Evolutionary conservation across 176 grass and related monocot genomes (phyloP).

Genomic region (Avena insularis): DNA sequence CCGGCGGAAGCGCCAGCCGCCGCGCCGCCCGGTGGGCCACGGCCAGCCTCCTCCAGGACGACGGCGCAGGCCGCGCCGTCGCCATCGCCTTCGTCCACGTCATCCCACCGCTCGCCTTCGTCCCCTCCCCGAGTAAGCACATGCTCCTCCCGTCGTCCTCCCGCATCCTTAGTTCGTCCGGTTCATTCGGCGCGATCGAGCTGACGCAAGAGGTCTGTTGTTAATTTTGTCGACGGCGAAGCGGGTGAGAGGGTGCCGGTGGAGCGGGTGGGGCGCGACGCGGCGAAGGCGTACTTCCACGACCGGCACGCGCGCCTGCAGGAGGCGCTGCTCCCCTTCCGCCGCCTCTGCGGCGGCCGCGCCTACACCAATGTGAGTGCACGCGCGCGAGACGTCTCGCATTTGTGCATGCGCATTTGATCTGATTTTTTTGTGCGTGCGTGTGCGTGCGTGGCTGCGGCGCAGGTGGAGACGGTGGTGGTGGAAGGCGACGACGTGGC

Average conservation of each 20-base stretch:
- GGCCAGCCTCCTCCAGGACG: constrained; percentile 41
- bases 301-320: constrained; percentile 57
- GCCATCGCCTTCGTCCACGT: constrained; percentile 71
- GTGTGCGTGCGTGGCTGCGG: background rate
- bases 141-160: background rate
- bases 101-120: constrained; percentile 60
- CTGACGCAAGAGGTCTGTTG: constrained; percentile 18
- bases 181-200: background rate
- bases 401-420: background rate
- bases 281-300: constrained; percentile 62
- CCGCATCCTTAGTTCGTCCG: background rate
- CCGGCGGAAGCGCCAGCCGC: constrained; percentile 58
- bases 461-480: constrained; percentile 69
- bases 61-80: constrained; percentile 29
- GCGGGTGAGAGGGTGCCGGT: constrained; percentile 74
- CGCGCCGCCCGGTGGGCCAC: constrained; percentile 72
- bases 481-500: constrained; percentile 77
- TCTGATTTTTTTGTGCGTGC: background rate
- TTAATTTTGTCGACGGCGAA: constrained; percentile 26
- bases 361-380: constrained; percentile 55
- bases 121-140: constrained; percentile 71
- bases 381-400: background rate
- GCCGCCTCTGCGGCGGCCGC: constrained; percentile 53
- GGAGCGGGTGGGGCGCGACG: constrained; percentile 51
- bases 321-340: constrained; percentile 61